phyloP scores from a whole-genome alignment of 2,329 filamentous ascomycete species.

The Sarocladiaceae sp. region DNA sequence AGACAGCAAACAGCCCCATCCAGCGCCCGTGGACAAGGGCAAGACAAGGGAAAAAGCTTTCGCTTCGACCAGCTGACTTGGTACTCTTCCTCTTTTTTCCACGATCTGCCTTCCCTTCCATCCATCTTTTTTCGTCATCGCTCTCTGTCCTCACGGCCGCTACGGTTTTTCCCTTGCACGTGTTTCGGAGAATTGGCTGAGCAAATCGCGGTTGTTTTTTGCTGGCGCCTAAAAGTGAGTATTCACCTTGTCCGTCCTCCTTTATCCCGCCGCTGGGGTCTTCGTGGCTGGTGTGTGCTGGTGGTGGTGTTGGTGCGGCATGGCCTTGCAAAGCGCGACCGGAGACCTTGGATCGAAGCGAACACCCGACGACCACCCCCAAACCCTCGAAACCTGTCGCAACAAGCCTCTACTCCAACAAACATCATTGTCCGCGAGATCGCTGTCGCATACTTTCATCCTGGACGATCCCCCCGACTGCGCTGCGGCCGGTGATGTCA shows the following conservation, averaged over 20 bases:
- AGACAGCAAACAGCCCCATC: slow-evolving; percentile 9
- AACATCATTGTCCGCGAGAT: too few relatives aligned
- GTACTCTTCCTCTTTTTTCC: slow-evolving; percentile 22
- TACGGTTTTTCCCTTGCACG: slow-evolving; percentile 41
- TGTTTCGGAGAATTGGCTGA: slow-evolving; percentile 37
- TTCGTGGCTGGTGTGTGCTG: slow-evolving; percentile 12
- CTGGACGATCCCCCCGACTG: too few relatives aligned
- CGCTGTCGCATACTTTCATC: too few relatives aligned
- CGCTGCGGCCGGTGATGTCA: too few relatives aligned
- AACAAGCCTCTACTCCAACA: too few relatives aligned
- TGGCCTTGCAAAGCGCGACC: slow-evolving; percentile 4
- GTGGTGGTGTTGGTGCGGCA: slow-evolving; percentile 6
- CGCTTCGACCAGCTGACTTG: slow-evolving; percentile 24
- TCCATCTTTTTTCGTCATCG: slow-evolving; percentile 23
- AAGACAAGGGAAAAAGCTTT: slow-evolving; percentile 24
- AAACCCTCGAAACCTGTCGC: background rate
- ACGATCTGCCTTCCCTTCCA: slow-evolving; percentile 24
- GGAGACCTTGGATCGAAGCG: background rate
- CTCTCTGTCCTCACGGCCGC: slow-evolving; percentile 27
- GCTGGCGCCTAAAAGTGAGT: slow-evolving; percentile 51
- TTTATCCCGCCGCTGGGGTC: slow-evolving; percentile 14
- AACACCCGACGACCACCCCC: background rate
- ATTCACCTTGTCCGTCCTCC: slow-evolving; percentile 13
- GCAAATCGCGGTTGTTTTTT: slow-evolving; percentile 39
- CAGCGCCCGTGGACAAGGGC: slow-evolving; percentile 7